phyloP scores from a whole-genome alignment of 306 rosid genomes.

The Prosopis cineraria region DNA sequence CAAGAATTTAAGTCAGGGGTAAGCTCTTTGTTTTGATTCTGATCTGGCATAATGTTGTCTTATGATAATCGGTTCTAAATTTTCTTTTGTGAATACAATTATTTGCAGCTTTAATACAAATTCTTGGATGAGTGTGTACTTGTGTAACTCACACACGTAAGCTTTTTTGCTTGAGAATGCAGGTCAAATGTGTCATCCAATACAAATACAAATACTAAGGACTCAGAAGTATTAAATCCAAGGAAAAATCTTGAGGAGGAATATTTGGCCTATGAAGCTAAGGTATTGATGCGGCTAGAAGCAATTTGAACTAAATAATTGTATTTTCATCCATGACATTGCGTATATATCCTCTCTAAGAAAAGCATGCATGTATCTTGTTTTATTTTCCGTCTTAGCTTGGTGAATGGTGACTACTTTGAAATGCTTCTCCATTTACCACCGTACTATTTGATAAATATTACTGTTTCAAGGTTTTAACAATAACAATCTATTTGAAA shows the following conservation, averaged over 20 bases:
- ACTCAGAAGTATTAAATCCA: slow-evolving; percentile 61
- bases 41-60: slow-evolving; percentile 6
- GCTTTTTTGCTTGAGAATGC: slow-evolving; percentile 40
- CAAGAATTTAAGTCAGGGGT: slow-evolving; percentile 74
- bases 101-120: neutral
- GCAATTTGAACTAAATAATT: slow-evolving; percentile 19
- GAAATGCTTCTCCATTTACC: slow-evolving; percentile 14
- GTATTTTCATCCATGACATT: slow-evolving; percentile 15
- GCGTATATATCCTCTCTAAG: neutral
- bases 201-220: slow-evolving; percentile 53
- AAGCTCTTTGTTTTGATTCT: slow-evolving; percentile 36
- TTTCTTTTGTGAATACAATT: slow-evolving; percentile 23
- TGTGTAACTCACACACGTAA: neutral
- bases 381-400: slow-evolving; percentile 19
- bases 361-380: slow-evolving; percentile 18
- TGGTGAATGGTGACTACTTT: slow-evolving; percentile 16
- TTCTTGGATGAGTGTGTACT: neutral
- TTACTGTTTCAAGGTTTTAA: slow-evolving; percentile 6
- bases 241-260: slow-evolving; percentile 91
- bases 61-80: neutral
- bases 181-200: slow-evolving; percentile 55
- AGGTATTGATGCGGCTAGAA: slow-evolving; percentile 51
- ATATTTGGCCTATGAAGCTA: slow-evolving; percentile 81
- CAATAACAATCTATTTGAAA: slow-evolving; percentile 16
- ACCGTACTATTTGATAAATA: neutral